Evolutionary conservation across 305 asterid genomes (phyloP).

Genomic region (Rubia tinctorum): DNA sequence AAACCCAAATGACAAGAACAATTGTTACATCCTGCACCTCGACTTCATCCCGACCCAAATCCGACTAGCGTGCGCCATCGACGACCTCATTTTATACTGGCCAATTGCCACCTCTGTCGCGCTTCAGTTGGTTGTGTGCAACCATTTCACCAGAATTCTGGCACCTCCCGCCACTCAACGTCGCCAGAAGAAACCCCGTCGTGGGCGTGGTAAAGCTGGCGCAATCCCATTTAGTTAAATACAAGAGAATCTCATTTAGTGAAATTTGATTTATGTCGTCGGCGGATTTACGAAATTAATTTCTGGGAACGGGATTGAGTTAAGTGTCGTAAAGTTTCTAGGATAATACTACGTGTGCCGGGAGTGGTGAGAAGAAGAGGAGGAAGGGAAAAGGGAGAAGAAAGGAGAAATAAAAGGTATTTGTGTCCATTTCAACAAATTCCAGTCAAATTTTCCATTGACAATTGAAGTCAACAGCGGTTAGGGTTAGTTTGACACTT

Average conservation of each 20-base stretch:
- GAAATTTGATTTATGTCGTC: slow-evolving; percentile 55
- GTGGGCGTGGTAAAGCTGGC: slow-evolving; percentile 37
- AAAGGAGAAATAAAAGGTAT: no score
- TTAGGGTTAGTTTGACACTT: no score
- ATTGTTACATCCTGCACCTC: slow-evolving; percentile 47
- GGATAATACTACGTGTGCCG: no score
- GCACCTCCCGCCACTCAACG: slow-evolving; percentile 36
- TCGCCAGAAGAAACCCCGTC: slow-evolving; percentile 65
- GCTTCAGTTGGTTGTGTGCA: slow-evolving; percentile 55
- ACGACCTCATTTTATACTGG: slow-evolving; percentile 43
- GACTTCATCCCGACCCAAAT: slow-evolving; percentile 30
- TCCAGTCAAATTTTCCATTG: no score
- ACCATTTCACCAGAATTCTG: slow-evolving; percentile 60
- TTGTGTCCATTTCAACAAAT: no score
- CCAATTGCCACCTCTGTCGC: slow-evolving; percentile 24
- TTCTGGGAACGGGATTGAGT: no score
- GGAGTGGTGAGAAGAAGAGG: no score
- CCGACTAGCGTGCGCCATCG: slow-evolving; percentile 46
- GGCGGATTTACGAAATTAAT: no score
- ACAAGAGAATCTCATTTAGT: no score
- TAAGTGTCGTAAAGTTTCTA: no score
- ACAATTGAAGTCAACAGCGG: no score
- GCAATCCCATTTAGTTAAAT: slow-evolving; percentile 21
- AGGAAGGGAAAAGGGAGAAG: no score
- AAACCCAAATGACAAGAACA: slow-evolving; percentile 38